Evolutionary conservation across 2,329 filamentous ascomycete genomes (phyloP).

Genomic region (Akanthomyces dipterigenus): DNA sequence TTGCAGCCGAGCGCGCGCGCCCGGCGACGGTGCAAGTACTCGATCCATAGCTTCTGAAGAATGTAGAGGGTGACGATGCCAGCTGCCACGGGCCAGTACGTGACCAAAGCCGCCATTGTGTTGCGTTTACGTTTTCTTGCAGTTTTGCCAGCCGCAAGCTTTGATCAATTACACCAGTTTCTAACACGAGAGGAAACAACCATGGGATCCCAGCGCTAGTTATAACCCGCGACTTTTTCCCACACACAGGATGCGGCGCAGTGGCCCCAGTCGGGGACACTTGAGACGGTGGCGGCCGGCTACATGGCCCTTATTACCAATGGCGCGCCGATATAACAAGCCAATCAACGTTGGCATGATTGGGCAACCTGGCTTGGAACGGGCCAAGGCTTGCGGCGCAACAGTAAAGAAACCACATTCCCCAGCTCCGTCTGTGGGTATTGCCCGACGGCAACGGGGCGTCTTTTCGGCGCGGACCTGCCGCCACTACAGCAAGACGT

Average conservation of each 20-base stretch:
- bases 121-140: background rate
- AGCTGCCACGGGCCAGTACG: conserved; percentile 3
- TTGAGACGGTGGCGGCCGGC: background rate
- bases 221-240: too few relatives aligned
- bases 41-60: background rate
- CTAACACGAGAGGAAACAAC: background rate
- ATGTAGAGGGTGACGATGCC: background rate
- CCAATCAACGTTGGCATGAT: background rate
- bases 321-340: background rate
- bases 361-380: background rate
- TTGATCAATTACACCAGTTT: too few relatives aligned
- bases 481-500: background rate
- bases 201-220: background rate
- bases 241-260: background rate
- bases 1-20: conserved; percentile 1
- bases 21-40: background rate
- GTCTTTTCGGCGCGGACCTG: background rate
- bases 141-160: too few relatives aligned
- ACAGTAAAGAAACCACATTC: background rate
- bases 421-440: conserved; percentile 1
- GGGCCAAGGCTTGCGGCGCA: background rate
- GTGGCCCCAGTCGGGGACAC: background rate
- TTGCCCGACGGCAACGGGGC: background rate
- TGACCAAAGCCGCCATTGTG: background rate
- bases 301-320: background rate